phyloP scores from a whole-genome alignment of 805 yeast species.

The Metschnikowia aberdeeniae region DNA sequence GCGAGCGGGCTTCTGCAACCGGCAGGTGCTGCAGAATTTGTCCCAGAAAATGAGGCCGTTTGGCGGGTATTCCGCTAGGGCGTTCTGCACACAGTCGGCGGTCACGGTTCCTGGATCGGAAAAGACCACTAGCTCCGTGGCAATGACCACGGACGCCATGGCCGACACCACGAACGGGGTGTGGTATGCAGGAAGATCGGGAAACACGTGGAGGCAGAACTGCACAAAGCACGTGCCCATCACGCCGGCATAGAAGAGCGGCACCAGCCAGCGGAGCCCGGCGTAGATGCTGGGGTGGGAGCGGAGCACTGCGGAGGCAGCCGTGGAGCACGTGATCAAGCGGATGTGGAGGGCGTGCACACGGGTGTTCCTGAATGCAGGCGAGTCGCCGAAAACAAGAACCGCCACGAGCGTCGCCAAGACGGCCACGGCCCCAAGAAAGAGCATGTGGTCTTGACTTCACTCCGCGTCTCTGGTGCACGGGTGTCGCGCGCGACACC shows the following conservation, averaged over 20 bases:
- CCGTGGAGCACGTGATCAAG: slow-evolving; percentile 7
- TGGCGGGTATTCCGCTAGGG: slow-evolving; percentile 23
- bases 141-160: slow-evolving; percentile 27
- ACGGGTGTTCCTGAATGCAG: slow-evolving; percentile 33
- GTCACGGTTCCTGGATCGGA: slow-evolving; percentile 41
- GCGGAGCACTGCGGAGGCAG: slow-evolving; percentile 3
- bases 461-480: neutral
- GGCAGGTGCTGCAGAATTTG: slow-evolving; percentile 47
- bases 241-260: slow-evolving; percentile 36
- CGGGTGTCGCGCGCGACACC: neutral
- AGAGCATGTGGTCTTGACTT: slow-evolving; percentile 6
- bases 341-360: slow-evolving; percentile 23
- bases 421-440: slow-evolving; percentile 4
- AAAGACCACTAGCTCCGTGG: slow-evolving; percentile 38
- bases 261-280: slow-evolving; percentile 42
- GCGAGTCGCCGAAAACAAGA: slow-evolving; percentile 48
- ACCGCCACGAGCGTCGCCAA: slow-evolving; percentile 22
- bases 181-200: slow-evolving; percentile 16
- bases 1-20: slow-evolving; percentile 49
- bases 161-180: slow-evolving; percentile 26
- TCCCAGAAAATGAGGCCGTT: slow-evolving; percentile 54
- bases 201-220: slow-evolving; percentile 30
- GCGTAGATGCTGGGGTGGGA: slow-evolving; percentile 6
- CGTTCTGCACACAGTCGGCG: slow-evolving; percentile 10
- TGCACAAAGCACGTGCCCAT: slow-evolving; percentile 30